phyloP scores from a whole-genome alignment of 257 asterid species.

The Coffea eugenioides region DNA sequence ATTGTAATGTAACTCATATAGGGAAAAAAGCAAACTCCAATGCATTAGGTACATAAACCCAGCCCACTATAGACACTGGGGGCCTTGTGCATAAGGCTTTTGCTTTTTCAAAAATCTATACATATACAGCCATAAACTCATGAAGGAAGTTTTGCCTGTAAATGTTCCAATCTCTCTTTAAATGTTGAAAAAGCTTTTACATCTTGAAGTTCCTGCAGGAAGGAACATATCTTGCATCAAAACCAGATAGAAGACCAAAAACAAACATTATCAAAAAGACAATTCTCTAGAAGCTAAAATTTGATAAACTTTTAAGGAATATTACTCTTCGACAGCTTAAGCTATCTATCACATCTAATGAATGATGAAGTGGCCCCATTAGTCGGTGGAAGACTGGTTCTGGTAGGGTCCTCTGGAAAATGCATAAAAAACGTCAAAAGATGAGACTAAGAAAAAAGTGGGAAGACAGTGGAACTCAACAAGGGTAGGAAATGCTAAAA shows the following conservation, averaged over 20 bases:
- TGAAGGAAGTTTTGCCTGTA: conserved; percentile 53
- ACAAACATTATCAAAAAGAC: not conserved
- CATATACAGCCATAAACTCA: conserved; percentile 3
- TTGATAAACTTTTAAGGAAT: not conserved
- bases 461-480: not conserved
- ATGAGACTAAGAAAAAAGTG: conserved; percentile 1
- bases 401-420: conserved; percentile 41
- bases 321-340: conserved; percentile 56
- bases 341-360: conserved; percentile 55
- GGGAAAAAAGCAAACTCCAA: not conserved
- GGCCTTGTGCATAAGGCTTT: not conserved
- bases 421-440: conserved; percentile 20
- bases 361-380: conserved; percentile 74
- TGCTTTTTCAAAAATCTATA: not conserved
- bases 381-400: conserved; percentile 69
- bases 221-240: conserved; percentile 10
- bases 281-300: not conserved
- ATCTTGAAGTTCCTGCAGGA: conserved; percentile 49
- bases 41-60: not conserved
- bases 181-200: conserved; percentile 53
- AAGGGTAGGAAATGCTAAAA: not conserved
- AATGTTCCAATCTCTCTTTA: conserved; percentile 65
- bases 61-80: not conserved
- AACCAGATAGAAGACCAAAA: not conserved
- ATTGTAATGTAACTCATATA: not conserved